phyloP scores from a whole-genome alignment of 148 eudicot genomes.

The Mesembryanthemum crystallinum region DNA sequence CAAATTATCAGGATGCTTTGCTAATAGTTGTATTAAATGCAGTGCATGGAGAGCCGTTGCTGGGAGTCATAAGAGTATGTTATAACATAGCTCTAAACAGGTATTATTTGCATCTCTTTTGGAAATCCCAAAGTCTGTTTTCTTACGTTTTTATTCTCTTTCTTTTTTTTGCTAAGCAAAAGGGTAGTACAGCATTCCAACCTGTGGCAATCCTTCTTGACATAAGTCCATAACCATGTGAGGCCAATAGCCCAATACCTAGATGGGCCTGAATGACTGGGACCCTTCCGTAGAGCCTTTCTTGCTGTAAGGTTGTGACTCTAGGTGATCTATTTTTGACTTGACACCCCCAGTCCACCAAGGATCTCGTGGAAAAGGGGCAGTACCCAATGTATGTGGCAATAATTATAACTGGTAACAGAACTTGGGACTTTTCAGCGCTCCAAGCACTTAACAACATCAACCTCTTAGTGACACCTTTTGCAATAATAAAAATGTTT shows the following conservation, averaged over 20 bases:
- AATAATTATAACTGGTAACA: neutral
- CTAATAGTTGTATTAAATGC: slow-evolving; percentile 29
- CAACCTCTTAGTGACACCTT: slow-evolving; percentile 5
- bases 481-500: slow-evolving; percentile 3
- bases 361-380: neutral
- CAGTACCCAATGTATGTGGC: neutral
- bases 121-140: neutral
- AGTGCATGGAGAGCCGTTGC: slow-evolving; percentile 96
- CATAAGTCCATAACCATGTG: neutral
- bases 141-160: slow-evolving; percentile 12
- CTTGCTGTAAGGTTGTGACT: neutral
- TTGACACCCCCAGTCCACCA: neutral
- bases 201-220: neutral
- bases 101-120: slow-evolving; percentile 36
- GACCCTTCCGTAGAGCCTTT: neutral
- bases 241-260: too few species aligned
- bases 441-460: neutral
- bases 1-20: neutral
- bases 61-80: slow-evolving; percentile 89
- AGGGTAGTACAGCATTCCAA: neutral
- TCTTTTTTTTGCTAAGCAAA: neutral
- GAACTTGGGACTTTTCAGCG: neutral
- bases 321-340: slow-evolving; percentile 2
- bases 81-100: slow-evolving; percentile 96
- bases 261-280: neutral